Conservation (phyloP, 106 monocot genomes). For the Dioscorea dumetorum region DNA sequence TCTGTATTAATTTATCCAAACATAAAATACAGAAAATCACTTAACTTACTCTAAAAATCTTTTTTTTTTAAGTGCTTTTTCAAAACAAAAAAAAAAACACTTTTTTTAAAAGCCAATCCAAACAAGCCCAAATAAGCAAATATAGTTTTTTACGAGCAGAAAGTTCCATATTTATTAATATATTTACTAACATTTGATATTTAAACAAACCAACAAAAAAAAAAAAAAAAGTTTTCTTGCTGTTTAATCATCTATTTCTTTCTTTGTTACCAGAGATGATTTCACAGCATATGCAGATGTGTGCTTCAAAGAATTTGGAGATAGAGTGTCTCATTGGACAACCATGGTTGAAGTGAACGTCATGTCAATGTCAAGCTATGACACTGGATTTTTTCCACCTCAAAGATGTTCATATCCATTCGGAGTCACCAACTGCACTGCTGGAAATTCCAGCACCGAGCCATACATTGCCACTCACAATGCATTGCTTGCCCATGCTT, state of each 20-base stretch:
- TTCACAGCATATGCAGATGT: constrained; percentile 57
- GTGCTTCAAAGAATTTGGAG: constrained; percentile 51
- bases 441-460: constrained; percentile 26
- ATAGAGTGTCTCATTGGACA: constrained; percentile 39
- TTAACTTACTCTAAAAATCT: no score
- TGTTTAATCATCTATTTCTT: neutral
- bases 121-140: no score
- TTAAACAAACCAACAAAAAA: neutral
- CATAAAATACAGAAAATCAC: no score
- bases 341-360: constrained; percentile 26
- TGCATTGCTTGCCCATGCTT: constrained; percentile 27
- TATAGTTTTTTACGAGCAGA: no score
- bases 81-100: no score
- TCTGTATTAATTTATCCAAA: no score
- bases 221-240: no score
- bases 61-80: no score
- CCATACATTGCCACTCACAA: constrained; percentile 31
- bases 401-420: constrained; percentile 28
- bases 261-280: constrained; percentile 32
- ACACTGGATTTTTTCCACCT: constrained; percentile 16
- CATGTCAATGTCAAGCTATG: neutral
- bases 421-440: constrained; percentile 14
- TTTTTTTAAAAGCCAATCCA: no score
- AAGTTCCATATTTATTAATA: no score
- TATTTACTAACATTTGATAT: no score